Percentiles rank a stretch among this genome's conserved stretches.
These are phyloP conservation scores for Craterostigma plantagineum DNA, from an alignment of 257 asterid species.

Conservation along the genomic window DNA sequence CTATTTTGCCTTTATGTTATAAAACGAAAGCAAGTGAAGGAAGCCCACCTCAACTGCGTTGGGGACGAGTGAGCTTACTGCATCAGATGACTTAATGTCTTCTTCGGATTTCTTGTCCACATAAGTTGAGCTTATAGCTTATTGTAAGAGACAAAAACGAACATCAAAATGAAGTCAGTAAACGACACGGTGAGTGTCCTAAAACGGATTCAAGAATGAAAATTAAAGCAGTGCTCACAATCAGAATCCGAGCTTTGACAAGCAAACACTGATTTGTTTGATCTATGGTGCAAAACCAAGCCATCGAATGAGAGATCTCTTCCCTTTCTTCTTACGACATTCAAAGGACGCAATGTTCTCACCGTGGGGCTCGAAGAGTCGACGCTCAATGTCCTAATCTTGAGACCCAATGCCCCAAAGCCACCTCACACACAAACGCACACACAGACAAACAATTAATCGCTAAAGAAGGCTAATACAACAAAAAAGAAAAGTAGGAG, in stretches of 20 bases:
- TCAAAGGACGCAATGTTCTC: slow-evolving; percentile 15
- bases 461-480: no score
- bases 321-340: slow-evolving; percentile 11
- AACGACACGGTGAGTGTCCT: no score
- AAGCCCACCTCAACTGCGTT: slow-evolving; percentile 38
- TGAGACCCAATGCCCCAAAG: slow-evolving; percentile 40
- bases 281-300: slow-evolving; percentile 17
- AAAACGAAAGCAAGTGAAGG: slow-evolving; percentile 5
- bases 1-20: not conserved
- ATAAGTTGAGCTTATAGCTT: no score
- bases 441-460: slow-evolving; percentile 1
- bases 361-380: slow-evolving; percentile 26
- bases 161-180: no score
- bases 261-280: slow-evolving; percentile 19
- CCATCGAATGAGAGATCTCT: slow-evolving; percentile 21
- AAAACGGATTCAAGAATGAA: no score
- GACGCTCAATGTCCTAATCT: slow-evolving; percentile 25
- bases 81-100: slow-evolving; percentile 16
- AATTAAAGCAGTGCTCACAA: not conserved
- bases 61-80: slow-evolving; percentile 27
- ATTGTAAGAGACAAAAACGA: no score
- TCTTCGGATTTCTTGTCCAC: slow-evolving; percentile 10
- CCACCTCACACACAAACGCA: slow-evolving; percentile 49
- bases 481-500: no score
- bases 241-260: slow-evolving; percentile 24